These are phyloP conservation scores for Dactylellina leptospora DNA, from an alignment of 2,329 filamentous ascomycete genomes.

Conservation along the genomic window DNA sequence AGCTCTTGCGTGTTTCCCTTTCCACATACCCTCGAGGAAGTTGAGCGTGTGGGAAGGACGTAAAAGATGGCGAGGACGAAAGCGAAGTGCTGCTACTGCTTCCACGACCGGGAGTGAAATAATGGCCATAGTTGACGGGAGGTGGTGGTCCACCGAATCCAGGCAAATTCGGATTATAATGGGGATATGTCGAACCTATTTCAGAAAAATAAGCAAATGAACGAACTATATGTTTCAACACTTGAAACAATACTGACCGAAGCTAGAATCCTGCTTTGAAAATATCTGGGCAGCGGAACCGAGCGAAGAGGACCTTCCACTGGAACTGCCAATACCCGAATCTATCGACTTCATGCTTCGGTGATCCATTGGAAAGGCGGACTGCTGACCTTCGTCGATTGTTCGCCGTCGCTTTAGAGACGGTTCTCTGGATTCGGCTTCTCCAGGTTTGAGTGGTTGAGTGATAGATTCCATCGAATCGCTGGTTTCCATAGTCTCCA, in stretches of 20 bases:
- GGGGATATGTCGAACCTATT: conserved; percentile 46
- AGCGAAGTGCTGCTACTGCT: conserved; percentile 47
- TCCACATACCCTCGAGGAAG: conserved; percentile 45
- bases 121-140: conserved; percentile 46
- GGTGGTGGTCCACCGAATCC: conserved; percentile 38
- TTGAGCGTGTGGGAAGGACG: conserved; percentile 46
- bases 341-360: conserved; percentile 50
- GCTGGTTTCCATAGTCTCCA: conserved; percentile 41
- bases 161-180: conserved; percentile 48
- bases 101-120: conserved; percentile 41
- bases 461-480: conserved; percentile 39
- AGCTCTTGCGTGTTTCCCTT: conserved; percentile 37
- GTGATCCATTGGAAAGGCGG: conserved; percentile 43
- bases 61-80: conserved; percentile 44
- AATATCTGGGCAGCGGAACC: conserved; percentile 42
- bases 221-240: neutral
- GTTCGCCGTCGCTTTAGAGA: conserved; percentile 44
- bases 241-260: conserved; percentile 21
- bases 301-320: conserved; percentile 42
- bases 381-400: conserved; percentile 46
- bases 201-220: neutral
- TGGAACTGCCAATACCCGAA: conserved; percentile 41
- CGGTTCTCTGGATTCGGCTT: conserved; percentile 38
- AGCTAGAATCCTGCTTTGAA: conserved; percentile 37
- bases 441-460: conserved; percentile 23